Evolutionary conservation across 768 basidiomycete genomes (phyloP), one percentile per base, ranked within the genome.

Genomic region (Pholiota molesta): DNA sequence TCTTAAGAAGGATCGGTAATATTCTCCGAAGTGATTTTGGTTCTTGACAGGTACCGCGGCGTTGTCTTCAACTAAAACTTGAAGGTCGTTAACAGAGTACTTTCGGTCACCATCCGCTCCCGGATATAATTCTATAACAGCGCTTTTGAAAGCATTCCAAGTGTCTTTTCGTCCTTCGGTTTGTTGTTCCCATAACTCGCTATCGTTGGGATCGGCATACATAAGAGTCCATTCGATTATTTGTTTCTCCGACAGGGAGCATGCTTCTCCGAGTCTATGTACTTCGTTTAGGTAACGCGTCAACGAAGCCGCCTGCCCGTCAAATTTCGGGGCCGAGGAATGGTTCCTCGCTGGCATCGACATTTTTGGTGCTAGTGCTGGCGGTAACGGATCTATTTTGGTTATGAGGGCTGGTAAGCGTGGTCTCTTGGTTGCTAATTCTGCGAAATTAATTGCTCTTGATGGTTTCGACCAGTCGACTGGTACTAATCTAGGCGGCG

Each of bases 281-380:
- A 62, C 55, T 57, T 57, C 45, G 37, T 57, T 37, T 0, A 65
- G 44, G 29, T 58, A 65, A 23, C 42, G 37, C 7, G 8, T 4
- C 2, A 61, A 33, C 14, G 31, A n/a, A 3, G 19, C 21, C 1
- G 60, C 35, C 6, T 28, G 10, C 6, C 60, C 52, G 35, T 61
- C 64, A 51, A 58, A 65, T 23, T 61, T 53, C 8, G 60, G 64
- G 2, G 64, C 64, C 8, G 56, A 62, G 6, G 45, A 39, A 13
- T 62, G 55, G 26, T 54, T 58, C 5, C 56, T 19, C 5, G 26
- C 51, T 4, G 51, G 51, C 51, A 52, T 52, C 1, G 40, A 42
- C 40, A 42, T 42, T 42, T 42, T 42, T 4, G 40, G 40, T 17
- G 5, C 1, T 1, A 3, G 13, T 17, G 40, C 5, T 42, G n/a